phyloP scores from a whole-genome alignment of 306 rosid genomes.

The Cucumis cinereus region DNA sequence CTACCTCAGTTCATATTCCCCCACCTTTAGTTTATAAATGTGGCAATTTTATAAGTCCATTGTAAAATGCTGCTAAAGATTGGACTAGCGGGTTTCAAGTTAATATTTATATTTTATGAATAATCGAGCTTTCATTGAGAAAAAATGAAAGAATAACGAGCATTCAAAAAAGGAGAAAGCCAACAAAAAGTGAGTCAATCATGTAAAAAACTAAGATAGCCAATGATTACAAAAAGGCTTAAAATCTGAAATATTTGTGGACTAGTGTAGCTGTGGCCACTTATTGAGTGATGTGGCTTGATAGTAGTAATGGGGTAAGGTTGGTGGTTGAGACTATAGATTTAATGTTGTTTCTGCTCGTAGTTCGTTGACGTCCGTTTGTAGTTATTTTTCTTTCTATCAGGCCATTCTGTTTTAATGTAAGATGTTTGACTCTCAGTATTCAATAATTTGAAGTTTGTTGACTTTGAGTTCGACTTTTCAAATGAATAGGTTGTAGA shows the following conservation, averaged over 20 bases:
- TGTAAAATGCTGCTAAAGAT: background rate
- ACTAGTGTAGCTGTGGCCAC: background rate
- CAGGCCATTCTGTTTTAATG: background rate
- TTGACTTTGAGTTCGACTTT: background rate
- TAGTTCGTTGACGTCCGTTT: background rate
- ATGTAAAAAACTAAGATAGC: no score
- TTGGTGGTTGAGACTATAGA: background rate
- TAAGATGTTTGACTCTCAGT: background rate
- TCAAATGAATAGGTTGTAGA: background rate
- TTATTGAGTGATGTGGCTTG: background rate
- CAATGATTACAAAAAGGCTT: background rate
- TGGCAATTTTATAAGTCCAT: background rate
- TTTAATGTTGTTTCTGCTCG: background rate
- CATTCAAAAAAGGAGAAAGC: no score
- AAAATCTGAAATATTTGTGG: background rate
- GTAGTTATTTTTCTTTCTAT: background rate
- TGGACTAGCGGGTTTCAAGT: background rate
- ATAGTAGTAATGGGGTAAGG: background rate
- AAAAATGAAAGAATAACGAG: no score
- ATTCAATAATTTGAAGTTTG: background rate
- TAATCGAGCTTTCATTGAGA: no score
- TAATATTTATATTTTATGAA: no score
- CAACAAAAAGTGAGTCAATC: no score
- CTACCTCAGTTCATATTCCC: background rate
- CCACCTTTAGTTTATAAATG: background rate